Base-by-base conservation (phyloP, 257 asterid genomes). In the Primulina eburnea region DNA sequence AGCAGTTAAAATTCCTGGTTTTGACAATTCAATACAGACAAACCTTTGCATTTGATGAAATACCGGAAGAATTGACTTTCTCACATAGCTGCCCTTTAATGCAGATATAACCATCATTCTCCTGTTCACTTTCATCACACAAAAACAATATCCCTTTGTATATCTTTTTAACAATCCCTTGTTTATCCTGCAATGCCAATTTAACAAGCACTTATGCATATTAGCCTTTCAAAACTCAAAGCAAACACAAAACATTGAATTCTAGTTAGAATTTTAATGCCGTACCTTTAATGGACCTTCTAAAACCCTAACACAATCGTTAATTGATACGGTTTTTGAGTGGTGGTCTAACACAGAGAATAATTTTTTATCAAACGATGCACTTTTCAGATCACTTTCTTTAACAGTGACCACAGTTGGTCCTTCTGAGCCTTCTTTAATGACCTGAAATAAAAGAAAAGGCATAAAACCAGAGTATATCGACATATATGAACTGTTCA, bases 201-300 rank as follows among this genome's bases (percentile, higher is more conserved):
- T 59, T 60, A 61, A 69, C 38, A 62, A 60, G 10, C 53, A 68
- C 29, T 75, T 65, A 28, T 26, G 65, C 61, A 73, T 32, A 35
- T 73, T 67, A 68, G 69, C 75, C 71, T 53, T 57, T 37, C 7
- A 75, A 56, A 64, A 67, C 10, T 52, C 62, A 67, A 38, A 38
- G n/a, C 67, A 43, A 60, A 53, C 20, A 76, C 7, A 67, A 56
- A 52, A 62, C 59, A 18, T 40, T 67, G 60, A 73, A 73, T 67
- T 55, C 16, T 10, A 40, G 24, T 18, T 6, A 66, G 65, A 71
- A 76, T 74, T 60, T 76, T 57, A 17, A 55, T 11, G 50, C 2
- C 68, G 65, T 66, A 94, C 99, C 99, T 88, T 86, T 71, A 85
- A 64, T 66, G 97, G 90, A 71, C 99, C 97, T 52, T 88, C 95